Evolutionary conservation across 164 flowering plant species (phyloP), one percentile per base, ranked within the genome.

Genomic region (Taxillus chinensis): DNA sequence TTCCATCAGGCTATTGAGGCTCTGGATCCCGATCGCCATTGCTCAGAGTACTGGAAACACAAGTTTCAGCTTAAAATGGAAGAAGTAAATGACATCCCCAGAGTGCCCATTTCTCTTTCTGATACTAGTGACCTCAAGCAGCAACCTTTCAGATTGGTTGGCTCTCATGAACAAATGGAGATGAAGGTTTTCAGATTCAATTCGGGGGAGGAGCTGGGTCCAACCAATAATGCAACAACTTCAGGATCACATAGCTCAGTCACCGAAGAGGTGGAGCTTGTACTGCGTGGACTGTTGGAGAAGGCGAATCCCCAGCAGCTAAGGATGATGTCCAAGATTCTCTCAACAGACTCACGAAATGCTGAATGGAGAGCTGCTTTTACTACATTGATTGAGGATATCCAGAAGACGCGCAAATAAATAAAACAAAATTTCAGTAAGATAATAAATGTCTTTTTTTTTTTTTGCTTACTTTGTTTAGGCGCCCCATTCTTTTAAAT

Each of bases 1-100:
- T 57, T 8, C 14, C 58, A 15, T 37, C 84, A 90, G 97, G 87
- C 78, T 40, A 80, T 86, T 45, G 91, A 90, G 66, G 81, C 85
- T 48, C 85, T 83, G n/a, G 95, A 90, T 72, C 80, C 84, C n/a
- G 15, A 62, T 59, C 86, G 75, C 53, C 78, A 65, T 48, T 83
- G 82, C 69, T 15, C 62, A 57, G 95, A 86, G 70, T 87, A 90
- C 67, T 90, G 97, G 97, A 70, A 74, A 48, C 63, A 68, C 75
- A 74, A 57, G 59, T 45, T 49, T 13, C 12, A 8, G 1, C 17
- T 41, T 49, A 64, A 58, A 39, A 38, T 15, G 43, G 56, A 60
- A 15, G 53, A 56, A 49, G 41, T 58, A 42, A 64, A 39, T 41
- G 64, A 56, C 27, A 14, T 13, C 43, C 64, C 57, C 5, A 10